Percentiles rank a stretch among this genome's conserved stretches.
These are phyloP conservation scores for Tolypocladium paradoxum DNA, from an alignment of 2,329 filamentous ascomycete species.

Conservation along the genomic window DNA sequence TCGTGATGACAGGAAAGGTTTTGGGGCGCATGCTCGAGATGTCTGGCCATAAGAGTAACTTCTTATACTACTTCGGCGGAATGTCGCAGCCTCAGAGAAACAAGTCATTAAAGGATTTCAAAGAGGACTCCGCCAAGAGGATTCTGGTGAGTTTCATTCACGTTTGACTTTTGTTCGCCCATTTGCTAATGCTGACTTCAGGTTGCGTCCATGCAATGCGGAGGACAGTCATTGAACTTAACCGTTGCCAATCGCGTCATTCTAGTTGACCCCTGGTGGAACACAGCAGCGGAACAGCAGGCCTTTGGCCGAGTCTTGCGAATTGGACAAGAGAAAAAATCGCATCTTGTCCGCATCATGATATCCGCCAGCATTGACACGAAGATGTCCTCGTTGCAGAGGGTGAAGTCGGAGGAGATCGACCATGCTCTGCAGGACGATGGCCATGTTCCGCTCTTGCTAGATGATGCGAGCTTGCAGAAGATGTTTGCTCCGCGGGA, in stretches of 20 bases:
- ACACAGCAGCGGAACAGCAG: conserved; percentile 49
- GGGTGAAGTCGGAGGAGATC: conserved; percentile 38
- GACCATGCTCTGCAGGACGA: conserved; percentile 20
- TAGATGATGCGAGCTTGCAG: not conserved
- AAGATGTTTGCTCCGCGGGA: not conserved
- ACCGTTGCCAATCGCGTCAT: conserved; percentile 40
- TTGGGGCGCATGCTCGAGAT: conserved; percentile 24
- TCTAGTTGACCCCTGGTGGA: conserved; percentile 51
- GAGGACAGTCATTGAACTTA: conserved; percentile 29
- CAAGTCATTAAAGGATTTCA: conserved; percentile 13
- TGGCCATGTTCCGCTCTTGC: conserved; percentile 1
- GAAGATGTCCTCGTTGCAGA: conserved; percentile 43
- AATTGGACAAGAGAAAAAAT: conserved; percentile 51
- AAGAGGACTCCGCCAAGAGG: conserved; percentile 4
- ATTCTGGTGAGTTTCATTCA: conserved; percentile 22
- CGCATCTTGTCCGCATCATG: conserved; percentile 47
- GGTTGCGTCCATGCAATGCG: conserved; percentile 23
- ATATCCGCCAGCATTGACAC: conserved; percentile 47
- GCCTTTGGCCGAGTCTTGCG: conserved; percentile 50
- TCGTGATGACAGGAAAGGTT: conserved; percentile 18
- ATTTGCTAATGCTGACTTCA: conserved; percentile 10
- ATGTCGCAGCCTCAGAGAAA: conserved; percentile 7
- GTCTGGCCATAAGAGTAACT: conserved; percentile 12
- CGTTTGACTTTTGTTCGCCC: no score
- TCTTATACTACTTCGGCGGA: conserved; percentile 26